Evolutionary conservation across 202 grass and related monocot genomes (phyloP), one percentile per base, ranked within the genome.

Genomic region (Panicum virgatum): DNA sequence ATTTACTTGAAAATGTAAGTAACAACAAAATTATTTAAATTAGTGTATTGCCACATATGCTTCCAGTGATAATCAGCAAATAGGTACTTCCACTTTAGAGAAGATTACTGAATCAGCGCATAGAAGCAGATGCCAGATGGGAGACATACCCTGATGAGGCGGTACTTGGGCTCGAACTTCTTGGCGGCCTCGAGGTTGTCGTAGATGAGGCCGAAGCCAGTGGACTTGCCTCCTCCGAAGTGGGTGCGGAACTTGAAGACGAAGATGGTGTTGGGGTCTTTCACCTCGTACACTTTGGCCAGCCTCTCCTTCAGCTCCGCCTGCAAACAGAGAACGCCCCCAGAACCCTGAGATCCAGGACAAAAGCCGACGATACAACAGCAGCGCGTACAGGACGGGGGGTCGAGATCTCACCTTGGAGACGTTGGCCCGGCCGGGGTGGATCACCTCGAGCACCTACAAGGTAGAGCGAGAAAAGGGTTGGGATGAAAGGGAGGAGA

Each of bases 191-290:
- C 90, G 8, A 92, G 43, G 66, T 82, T 88, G 64, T 92, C 90
- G 47, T 92, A 92, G 75, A 92, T 90, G 70, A 92, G 87, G 32
- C 90, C 90, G 51, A 92, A 92, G 1, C 90, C 90, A 0, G 90
- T 89, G 61, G 90, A 92, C 79, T 92, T 92, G 22, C 90, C 90
- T 13, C 90, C 90, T 63, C 90, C 90, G 77, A 92, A 92, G 76
- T 92, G 90, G 12, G 90, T 92, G 32, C 90, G 87, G 63, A 92
- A 92, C 79, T 92, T 92, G 87, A 92, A 92, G 39, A 89, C 90
- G 57, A 89, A 92, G 81, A 92, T 90, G 61, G 71, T 63, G 69
- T 87, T 92, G 22, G 84, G 18, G 44, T 92, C 90, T 71, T 90
- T 93, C 78, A 93, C 91, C 61, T 93, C 87, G 42, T 93, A 93